A percentile compares a stretch with the other conserved stretches of the same genome.
phyloP scores from a whole-genome alignment of 306 rosid species.

The Vigna radiata region DNA sequence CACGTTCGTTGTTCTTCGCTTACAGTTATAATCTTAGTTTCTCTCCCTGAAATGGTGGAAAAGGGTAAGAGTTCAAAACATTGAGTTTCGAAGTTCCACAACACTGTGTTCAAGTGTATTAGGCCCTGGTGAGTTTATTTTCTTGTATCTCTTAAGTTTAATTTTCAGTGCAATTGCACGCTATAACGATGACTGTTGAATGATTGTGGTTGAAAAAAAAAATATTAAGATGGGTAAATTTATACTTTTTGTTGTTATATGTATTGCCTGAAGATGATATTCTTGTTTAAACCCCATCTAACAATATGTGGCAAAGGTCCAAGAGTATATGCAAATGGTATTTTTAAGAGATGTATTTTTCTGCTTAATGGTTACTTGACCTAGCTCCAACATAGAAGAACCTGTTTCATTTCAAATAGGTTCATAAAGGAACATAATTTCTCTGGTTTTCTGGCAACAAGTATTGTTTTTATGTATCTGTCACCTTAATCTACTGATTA shows the following conservation, averaged over 20 bases:
- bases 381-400: neutral
- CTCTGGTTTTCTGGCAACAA: neutral
- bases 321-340: neutral
- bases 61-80: neutral
- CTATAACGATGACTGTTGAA: neutral
- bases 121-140: neutral
- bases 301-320: neutral
- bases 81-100: neutral
- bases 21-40: neutral
- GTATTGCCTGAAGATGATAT: neutral
- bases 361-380: neutral
- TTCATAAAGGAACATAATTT: neutral
- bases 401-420: neutral
- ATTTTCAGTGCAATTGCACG: neutral
- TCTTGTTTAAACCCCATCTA: neutral
- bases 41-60: constrained; percentile 2
- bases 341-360: neutral
- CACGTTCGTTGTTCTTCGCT: neutral
- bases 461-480: neutral
- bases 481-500: neutral
- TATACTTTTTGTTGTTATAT: neutral
- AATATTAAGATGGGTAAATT: neutral
- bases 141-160: neutral
- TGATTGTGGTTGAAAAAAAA: neutral
- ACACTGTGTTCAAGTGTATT: neutral